Conservation (phyloP, 2,329 filamentous ascomycete genomes). For the Dothideomycetes sp. region DNA sequence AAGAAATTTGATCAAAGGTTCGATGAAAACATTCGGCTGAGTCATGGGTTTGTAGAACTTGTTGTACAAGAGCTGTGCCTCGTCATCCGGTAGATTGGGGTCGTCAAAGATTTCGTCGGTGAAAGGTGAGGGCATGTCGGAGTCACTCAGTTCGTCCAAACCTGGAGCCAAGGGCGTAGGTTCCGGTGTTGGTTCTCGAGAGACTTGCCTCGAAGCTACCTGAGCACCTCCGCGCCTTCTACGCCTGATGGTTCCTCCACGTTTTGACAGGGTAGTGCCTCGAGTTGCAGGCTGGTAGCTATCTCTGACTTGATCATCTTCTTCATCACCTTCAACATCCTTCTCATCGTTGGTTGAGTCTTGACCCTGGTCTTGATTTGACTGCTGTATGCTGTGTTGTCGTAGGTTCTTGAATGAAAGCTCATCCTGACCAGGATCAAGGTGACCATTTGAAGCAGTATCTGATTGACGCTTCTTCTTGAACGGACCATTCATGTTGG, state of each 20-base stretch:
- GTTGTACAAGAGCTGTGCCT: conserved; percentile 34
- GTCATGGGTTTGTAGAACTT: conserved; percentile 34
- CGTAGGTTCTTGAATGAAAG: not conserved
- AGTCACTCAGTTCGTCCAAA: conserved; percentile 24
- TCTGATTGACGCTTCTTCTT: conserved; percentile 2
- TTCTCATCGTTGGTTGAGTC: conserved; percentile 2
- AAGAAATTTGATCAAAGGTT: conserved; percentile 34
- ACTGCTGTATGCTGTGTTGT: not conserved
- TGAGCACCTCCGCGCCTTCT: conserved; percentile 11
- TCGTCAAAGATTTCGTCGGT: conserved; percentile 15
- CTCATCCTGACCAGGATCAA: not conserved
- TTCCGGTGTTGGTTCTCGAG: conserved; percentile 22
- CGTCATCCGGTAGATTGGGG: conserved; percentile 22
- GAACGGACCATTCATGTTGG: not conserved
- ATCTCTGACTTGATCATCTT: conserved; percentile 6
- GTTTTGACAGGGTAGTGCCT: conserved; percentile 6
- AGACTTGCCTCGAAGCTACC: conserved; percentile 3
- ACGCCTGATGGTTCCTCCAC: conserved; percentile 3
- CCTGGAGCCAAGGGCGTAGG: conserved; percentile 24
- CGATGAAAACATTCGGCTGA: conserved; percentile 34
- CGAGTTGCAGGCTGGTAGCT: conserved; percentile 3
- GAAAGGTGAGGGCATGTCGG: conserved; percentile 19
- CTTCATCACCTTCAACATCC: conserved; percentile 8
- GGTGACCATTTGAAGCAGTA: not conserved
- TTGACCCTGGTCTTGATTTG: conserved; percentile 1